A percentile compares a stretch with the other conserved stretches of the same genome.
phyloP scores from a whole-genome alignment of 1,284 basidiomycete species.

The Cyathus olla region DNA sequence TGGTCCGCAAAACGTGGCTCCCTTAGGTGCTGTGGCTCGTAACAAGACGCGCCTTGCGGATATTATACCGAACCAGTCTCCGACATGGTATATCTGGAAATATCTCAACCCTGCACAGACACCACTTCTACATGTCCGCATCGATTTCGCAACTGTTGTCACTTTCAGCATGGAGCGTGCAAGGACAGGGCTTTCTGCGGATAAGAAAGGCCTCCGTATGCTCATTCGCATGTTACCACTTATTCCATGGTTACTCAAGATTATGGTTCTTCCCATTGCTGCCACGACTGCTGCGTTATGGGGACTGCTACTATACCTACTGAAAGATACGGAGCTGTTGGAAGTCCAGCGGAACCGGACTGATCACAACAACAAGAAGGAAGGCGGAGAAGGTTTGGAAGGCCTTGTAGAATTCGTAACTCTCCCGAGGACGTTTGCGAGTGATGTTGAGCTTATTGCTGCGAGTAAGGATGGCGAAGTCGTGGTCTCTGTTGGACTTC shows the following conservation, averaged over 20 bases:
- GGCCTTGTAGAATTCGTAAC: conserved; percentile 70
- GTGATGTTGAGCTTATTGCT: conserved; percentile 87
- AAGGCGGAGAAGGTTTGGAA: conserved; percentile 53
- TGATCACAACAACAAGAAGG: conserved; percentile 46
- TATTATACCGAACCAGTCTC: conserved; percentile 47
- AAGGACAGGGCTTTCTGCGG: conserved; percentile 15
- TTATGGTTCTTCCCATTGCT: conserved; percentile 88
- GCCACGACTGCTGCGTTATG: conserved; percentile 84
- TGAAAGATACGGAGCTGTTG: conserved; percentile 92
- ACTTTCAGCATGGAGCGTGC: conserved; percentile 64
- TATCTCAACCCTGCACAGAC: conserved; percentile 82
- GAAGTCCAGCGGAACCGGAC: conserved; percentile 83
- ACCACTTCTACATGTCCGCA: conserved; percentile 79
- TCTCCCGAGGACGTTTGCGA: conserved; percentile 80
- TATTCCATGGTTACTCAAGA: conserved; percentile 83
- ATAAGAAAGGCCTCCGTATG: conserved; percentile 47
- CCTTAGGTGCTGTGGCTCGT: conserved; percentile 49
- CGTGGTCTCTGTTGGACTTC: conserved; percentile 79
- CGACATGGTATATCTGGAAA: conserved; percentile 83
- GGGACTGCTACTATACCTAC: conserved; percentile 85
- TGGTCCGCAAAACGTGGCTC: conserved; percentile 14
- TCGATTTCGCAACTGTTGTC: conserved; percentile 85
- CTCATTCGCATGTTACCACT: conserved; percentile 60
- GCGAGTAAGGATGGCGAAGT: conserved; percentile 73
- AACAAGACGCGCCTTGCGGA: conserved; percentile 24